Conservation (phyloP, 1,139 yeast genomes). For the Saccharomyces hybrid region DNA sequence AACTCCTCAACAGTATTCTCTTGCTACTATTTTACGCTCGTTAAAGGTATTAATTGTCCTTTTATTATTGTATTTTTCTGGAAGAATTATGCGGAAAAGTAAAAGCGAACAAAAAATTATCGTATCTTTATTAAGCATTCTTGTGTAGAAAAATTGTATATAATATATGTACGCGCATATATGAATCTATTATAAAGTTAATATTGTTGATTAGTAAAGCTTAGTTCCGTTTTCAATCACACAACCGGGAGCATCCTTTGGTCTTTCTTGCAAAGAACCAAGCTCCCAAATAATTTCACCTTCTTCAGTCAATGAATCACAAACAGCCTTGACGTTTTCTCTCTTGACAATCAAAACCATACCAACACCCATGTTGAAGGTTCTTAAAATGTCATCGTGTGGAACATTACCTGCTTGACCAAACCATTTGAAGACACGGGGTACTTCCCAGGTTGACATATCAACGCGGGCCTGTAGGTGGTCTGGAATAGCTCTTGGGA, state of each 20-base stretch:
- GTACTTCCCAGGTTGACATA: constrained; percentile 72
- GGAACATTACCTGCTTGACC: constrained; percentile 91
- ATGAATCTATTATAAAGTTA: neutral
- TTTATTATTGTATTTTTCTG: neutral
- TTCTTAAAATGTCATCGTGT: constrained; percentile 70
- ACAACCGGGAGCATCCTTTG: constrained; percentile 51
- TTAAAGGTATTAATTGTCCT: neutral
- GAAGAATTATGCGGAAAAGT: neutral
- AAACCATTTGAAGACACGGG: constrained; percentile 87
- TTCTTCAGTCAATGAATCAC: constrained; percentile 45
- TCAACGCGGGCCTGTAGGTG: constrained; percentile 75
- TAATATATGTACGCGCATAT: neutral
- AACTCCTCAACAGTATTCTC: neutral
- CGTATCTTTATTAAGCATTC: neutral
- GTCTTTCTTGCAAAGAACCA: constrained; percentile 59
- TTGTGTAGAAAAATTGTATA: neutral
- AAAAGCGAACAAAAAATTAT: neutral
- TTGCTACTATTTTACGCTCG: neutral
- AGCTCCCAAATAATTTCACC: constrained; percentile 76
- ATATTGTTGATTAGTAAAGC: constrained; percentile 38
- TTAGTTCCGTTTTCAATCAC: constrained; percentile 55
- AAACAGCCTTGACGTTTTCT: constrained; percentile 53
- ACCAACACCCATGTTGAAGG: constrained; percentile 94
- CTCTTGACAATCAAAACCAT: constrained; percentile 80
- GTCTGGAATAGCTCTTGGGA: constrained; percentile 88